Percentiles rank a stretch among this genome's conserved stretches.
phyloP scores from a whole-genome alignment of 1,139 yeast species.

The Debaryomycetaceae sp. region DNA sequence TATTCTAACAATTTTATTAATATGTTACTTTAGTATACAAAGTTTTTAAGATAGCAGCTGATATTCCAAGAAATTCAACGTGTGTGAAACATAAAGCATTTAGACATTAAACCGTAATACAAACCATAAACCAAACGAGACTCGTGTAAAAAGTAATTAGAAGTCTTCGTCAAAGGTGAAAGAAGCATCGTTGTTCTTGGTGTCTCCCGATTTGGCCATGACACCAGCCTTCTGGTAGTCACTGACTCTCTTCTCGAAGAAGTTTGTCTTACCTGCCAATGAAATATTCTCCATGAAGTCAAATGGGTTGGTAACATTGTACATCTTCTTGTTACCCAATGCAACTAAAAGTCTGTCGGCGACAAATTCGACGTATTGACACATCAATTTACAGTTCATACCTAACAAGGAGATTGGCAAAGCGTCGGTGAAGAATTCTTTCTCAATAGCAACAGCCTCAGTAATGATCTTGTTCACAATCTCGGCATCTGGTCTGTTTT shows the following conservation, averaged over 20 bases:
- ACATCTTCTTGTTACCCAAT: slow-evolving; percentile 84
- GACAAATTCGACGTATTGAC: slow-evolving; percentile 95
- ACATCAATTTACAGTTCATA: slow-evolving; percentile 89
- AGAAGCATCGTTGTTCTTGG: slow-evolving; percentile 26
- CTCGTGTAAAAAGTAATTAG: slow-evolving; percentile 14
- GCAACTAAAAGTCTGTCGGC: slow-evolving; percentile 93
- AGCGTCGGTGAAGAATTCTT: slow-evolving; percentile 91
- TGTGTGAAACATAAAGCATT: not conserved
- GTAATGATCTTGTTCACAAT: slow-evolving; percentile 83
- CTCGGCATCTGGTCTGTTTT: slow-evolving; percentile 76
- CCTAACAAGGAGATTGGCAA: slow-evolving; percentile 89
- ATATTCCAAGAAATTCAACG: not conserved
- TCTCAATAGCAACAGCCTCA: slow-evolving; percentile 94
- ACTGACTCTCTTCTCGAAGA: slow-evolving; percentile 97
- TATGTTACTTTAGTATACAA: not conserved
- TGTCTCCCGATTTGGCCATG: slow-evolving; percentile 54
- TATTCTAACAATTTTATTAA: too few species aligned
- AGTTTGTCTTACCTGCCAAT: slow-evolving; percentile 96
- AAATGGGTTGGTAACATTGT: slow-evolving; percentile 89
- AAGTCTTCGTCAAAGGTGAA: slow-evolving; percentile 51
- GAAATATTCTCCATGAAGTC: slow-evolving; percentile 99
- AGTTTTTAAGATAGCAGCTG: not conserved
- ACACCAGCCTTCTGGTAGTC: slow-evolving; percentile 99
- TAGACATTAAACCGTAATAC: not conserved
- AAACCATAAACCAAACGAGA: not conserved